Base-by-base conservation (phyloP, 768 basidiomycete species). In the Rhodotorula diobovata region DNA sequence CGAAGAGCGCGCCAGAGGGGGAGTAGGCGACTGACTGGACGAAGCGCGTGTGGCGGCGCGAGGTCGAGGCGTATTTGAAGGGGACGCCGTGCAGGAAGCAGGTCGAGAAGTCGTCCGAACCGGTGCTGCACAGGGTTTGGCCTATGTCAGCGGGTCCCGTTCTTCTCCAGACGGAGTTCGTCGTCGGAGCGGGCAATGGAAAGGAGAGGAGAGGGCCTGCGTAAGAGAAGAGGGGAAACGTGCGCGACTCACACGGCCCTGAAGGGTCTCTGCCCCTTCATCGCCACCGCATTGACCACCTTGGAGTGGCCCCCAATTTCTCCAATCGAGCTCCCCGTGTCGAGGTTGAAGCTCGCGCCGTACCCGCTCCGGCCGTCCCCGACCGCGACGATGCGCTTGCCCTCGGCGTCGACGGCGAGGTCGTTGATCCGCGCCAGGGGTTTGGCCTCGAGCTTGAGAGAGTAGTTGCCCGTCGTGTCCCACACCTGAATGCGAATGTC, bases 381-480 rank as follows among this genome's bases (percentile, higher is more conserved):
- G 21, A 91, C 94, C 12, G 88, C 91, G 59, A 97, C 90, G 71
- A 98, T 88, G 28, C 95, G 85, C 80, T 96, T 95, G 77, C 90
- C 91, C 80, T 97, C 95, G 2, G 89, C 90, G 77, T 98, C 95
- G 93, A 93, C 96, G 18, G 89, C 89, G 32, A 97, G 85, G 81
- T 98, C 95, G 76, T 93, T 93, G 76, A 76, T 73, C n/a, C 37
- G 45, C 0, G 68, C 63, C 50, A 76, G 53, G 8, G 71, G 68
- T 57, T 73, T 76, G 32, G 67, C 12, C 30, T 76, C 75, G 60
- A 73, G 60, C 55, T 76, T 76, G 68, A 68, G 21, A 71, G 91
- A 88, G 71, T 94, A 91, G 68, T 89, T 87, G 45, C 92, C 90
- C 34, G 90, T 87, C 1, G 87, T 87, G 80, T 98, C 95, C 95